These are phyloP conservation scores for Aspergillus sclerotioniger DNA, from an alignment of 495 filamentous ascomycete genomes.

Conservation along the genomic window DNA sequence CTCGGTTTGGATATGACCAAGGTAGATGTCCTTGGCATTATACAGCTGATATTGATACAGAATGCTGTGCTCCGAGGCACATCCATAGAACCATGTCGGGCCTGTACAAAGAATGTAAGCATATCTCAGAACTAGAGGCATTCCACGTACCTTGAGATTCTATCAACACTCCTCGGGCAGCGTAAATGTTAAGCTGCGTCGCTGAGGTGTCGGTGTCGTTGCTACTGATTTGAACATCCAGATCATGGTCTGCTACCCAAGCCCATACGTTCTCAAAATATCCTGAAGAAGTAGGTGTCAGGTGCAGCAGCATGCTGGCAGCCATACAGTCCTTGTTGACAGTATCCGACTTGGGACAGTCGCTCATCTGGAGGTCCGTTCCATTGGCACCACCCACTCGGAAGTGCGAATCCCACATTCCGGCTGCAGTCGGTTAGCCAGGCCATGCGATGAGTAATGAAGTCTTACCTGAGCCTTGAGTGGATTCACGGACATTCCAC, in stretches of 20 bases:
- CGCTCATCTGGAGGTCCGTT: neutral
- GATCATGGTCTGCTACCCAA: conserved; percentile 65
- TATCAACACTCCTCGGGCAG: conserved; percentile 57
- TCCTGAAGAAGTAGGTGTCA: conserved; percentile 45
- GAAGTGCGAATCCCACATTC: conserved; percentile 9
- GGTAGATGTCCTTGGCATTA: conserved; percentile 78
- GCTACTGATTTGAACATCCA: conserved; percentile 36
- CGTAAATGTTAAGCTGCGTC: conserved; percentile 60
- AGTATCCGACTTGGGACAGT: neutral
- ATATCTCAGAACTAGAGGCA: no score
- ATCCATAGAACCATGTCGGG: conserved; percentile 63
- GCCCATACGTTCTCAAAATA: conserved; percentile 63
- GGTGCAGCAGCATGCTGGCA: conserved; percentile 57
- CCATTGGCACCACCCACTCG: conserved; percentile 4
- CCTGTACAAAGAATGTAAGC: conserved; percentile 21
- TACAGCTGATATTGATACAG: conserved; percentile 88
- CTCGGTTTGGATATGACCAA: conserved; percentile 85
- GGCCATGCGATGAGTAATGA: no score
- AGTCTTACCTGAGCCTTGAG: conserved; percentile 64
- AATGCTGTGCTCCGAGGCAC: conserved; percentile 28
- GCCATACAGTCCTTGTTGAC: conserved; percentile 45
- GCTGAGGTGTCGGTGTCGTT: conserved; percentile 18
- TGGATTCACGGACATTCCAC: conserved; percentile 66
- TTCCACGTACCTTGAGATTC: conserved; percentile 34
- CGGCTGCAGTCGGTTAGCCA: no score